These are phyloP conservation scores for Diaporthe ampelina DNA, from an alignment of 2,329 filamentous ascomycete genomes.

Conservation along the genomic window DNA sequence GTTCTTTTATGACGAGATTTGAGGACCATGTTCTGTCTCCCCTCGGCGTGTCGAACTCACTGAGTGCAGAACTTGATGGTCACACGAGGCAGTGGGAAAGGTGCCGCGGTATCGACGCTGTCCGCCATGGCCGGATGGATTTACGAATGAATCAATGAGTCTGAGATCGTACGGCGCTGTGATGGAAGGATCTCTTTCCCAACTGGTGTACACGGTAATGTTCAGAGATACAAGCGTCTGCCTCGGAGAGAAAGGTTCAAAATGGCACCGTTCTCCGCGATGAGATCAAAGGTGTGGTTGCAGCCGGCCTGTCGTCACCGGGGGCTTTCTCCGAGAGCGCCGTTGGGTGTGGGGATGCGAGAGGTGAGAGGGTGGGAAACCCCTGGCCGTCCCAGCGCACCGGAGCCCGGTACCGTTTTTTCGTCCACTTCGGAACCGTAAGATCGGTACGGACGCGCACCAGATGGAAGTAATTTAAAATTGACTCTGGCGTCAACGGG, in stretches of 20 bases:
- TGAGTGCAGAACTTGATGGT: conserved; percentile 92
- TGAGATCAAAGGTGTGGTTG: conserved; percentile 20
- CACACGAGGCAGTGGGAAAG: conserved; percentile 74
- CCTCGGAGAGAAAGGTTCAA: too few species aligned
- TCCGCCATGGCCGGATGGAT: conserved; percentile 44
- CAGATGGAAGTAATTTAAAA: not conserved
- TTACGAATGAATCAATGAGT: not conserved
- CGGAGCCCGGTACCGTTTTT: not conserved
- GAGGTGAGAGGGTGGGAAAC: conserved; percentile 6
- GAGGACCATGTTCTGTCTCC: too few species aligned
- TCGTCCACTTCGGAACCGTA: not conserved
- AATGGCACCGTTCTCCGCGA: not conserved
- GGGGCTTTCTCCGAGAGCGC: not conserved
- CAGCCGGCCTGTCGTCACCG: conserved; percentile 13
- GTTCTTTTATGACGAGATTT: not conserved
- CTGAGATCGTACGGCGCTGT: not conserved
- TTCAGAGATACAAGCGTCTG: not conserved
- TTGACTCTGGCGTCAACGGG: not conserved
- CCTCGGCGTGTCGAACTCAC: conserved; percentile 11
- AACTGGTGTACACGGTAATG: not conserved
- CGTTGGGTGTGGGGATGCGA: conserved; percentile 11
- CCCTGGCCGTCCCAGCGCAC: conserved; percentile 26
- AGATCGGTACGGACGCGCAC: not conserved
- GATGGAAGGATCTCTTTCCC: not conserved
- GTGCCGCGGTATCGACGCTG: conserved; percentile 39